These are phyloP conservation scores for Termitomyces sp. DNA, from an alignment of 768 basidiomycete species.

Conservation along the genomic window DNA sequence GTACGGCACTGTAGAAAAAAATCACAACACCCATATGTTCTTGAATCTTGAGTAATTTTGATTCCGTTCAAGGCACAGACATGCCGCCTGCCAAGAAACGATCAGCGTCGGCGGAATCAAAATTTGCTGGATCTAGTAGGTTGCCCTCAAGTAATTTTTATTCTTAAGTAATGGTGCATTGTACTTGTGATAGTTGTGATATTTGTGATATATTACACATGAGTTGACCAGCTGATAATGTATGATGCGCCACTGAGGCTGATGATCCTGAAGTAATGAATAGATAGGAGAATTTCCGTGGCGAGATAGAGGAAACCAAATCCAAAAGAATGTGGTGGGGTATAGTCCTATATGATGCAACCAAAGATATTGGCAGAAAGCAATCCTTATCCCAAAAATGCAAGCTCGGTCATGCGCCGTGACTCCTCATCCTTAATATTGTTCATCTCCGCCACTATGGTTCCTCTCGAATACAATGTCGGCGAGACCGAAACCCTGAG, in stretches of 20 bases:
- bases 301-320: neutral
- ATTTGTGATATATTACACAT: neutral
- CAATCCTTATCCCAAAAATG: conserved; percentile 50
- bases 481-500: conserved; percentile 47
- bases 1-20: neutral
- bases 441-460: conserved; percentile 51
- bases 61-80: neutral
- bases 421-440: conserved; percentile 68
- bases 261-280: neutral
- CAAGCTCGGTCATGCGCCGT: conserved; percentile 68
- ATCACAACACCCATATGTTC: conserved; percentile 3
- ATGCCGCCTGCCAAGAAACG: neutral
- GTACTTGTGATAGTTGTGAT: neutral
- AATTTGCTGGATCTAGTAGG: neutral
- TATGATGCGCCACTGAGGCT: conserved; percentile 7
- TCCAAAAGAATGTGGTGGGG: conserved; percentile 2
- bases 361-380: conserved; percentile 4
- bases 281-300: neutral
- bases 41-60: neutral
- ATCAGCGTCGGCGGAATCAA: conserved; percentile 12
- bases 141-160: neutral
- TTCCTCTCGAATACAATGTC: conserved; percentile 57
- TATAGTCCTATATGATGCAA: neutral
- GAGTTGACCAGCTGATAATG: neutral
- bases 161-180: neutral